Conservation (phyloP, 2,329 filamentous ascomycete genomes). For the Leptographium flavum region DNA sequence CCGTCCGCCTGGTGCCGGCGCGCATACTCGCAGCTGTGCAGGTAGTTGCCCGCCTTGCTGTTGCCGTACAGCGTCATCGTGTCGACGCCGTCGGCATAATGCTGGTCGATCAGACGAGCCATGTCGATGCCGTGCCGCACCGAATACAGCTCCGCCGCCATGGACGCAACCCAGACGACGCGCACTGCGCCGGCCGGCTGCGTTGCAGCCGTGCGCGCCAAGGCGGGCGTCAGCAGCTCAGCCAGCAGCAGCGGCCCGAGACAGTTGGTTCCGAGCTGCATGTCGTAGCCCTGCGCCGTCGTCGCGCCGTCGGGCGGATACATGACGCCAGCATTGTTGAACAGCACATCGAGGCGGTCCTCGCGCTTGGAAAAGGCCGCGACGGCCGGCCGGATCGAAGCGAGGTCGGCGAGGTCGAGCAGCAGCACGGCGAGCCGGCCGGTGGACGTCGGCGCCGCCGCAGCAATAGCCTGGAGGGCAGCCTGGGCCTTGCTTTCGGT, state of each 20-base stretch:
- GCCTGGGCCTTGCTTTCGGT: constrained; percentile 20
- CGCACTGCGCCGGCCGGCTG: constrained; percentile 7
- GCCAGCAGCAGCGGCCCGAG: constrained; percentile 14
- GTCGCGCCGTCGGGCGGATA: constrained; percentile 15
- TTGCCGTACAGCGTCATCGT: constrained; percentile 3
- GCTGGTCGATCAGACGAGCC: constrained; percentile 2
- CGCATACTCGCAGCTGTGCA: constrained; percentile 11
- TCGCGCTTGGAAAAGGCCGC: constrained; percentile 17
- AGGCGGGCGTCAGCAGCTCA: constrained; percentile 12
- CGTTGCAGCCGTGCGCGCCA: constrained; percentile 8
- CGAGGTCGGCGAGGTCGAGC: constrained; percentile 23
- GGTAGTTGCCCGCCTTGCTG: constrained; percentile 11
- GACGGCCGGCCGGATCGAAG: constrained; percentile 15
- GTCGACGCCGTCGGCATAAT: neutral
- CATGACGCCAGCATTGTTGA: constrained; percentile 25
- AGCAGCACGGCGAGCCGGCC: constrained; percentile 23
- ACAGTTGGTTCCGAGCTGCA: constrained; percentile 14
- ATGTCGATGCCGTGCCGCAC: constrained; percentile 7
- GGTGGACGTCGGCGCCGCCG: constrained; percentile 14
- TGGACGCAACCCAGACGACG: constrained; percentile 11
- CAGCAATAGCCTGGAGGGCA: constrained; percentile 25
- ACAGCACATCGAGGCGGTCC: constrained; percentile 19
- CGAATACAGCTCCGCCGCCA: constrained; percentile 9
- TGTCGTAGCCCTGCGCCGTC: constrained; percentile 16
- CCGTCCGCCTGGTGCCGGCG: constrained; percentile 2